Percentiles rank a stretch among this genome's conserved stretches.
These are phyloP conservation scores for Dendrostoma leiphaemia DNA, from an alignment of 2,329 filamentous ascomycete species.

Conservation along the genomic window DNA sequence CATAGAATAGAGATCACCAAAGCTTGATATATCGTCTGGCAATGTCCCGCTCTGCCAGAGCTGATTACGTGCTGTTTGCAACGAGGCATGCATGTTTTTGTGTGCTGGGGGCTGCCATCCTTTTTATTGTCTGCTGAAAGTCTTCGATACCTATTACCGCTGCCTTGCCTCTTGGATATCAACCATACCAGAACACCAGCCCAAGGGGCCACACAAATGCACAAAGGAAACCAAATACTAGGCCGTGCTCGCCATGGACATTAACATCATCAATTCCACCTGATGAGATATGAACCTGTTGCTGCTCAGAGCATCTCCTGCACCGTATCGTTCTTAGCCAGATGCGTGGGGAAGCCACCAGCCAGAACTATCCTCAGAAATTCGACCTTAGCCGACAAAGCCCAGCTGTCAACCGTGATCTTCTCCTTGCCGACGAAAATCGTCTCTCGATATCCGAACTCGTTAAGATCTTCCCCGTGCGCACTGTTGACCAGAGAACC, in stretches of 20 bases:
- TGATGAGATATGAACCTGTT: neutral
- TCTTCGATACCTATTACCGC: neutral
- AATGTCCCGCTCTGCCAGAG: neutral
- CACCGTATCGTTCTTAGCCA: constrained; percentile 37
- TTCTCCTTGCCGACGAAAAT: constrained; percentile 45
- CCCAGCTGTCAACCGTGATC: constrained; percentile 51
- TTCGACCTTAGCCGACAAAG: constrained; percentile 45
- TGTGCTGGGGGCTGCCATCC: neutral
- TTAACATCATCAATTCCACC: neutral
- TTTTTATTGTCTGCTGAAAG: neutral
- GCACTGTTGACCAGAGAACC: constrained; percentile 39
- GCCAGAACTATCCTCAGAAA: constrained; percentile 48
- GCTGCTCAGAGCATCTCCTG: constrained; percentile 31
- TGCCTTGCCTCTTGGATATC: constrained; percentile 13
- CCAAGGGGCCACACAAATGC: neutral
- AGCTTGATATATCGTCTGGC: neutral
- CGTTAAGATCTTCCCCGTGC: constrained; percentile 37
- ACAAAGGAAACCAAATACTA: neutral
- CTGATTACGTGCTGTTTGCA: neutral
- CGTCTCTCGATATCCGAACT: constrained; percentile 53
- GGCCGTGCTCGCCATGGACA: too few relatives aligned
- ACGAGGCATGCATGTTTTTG: neutral
- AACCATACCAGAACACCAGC: constrained; percentile 2
- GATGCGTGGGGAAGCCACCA: constrained; percentile 41
- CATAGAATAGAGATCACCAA: neutral